A percentile compares a stretch with the other conserved stretches of the same genome.
phyloP scores from a whole-genome alignment of 1,284 basidiomycete genomes.

The Sporisorium scitamineum region DNA sequence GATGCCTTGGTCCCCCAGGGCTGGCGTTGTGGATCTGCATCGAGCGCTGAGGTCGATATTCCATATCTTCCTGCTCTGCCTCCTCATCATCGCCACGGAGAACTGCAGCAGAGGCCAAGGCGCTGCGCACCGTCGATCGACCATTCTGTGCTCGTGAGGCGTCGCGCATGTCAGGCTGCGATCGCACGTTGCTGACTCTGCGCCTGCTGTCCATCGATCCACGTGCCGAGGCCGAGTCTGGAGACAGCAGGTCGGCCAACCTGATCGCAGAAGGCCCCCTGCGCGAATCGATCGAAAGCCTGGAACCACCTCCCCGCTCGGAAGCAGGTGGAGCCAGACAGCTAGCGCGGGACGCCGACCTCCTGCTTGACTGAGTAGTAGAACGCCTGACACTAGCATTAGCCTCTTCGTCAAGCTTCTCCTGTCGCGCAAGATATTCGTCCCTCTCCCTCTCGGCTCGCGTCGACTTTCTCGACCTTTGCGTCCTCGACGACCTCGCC shows the following conservation, averaged over 20 bases:
- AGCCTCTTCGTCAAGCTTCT: slow-evolving; percentile 16
- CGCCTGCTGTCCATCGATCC: slow-evolving; percentile 35
- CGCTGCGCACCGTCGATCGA: slow-evolving; percentile 16
- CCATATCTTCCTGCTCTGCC: slow-evolving; percentile 13
- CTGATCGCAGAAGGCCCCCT: neutral
- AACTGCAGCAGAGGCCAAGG: slow-evolving; percentile 26
- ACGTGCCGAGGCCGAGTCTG: slow-evolving; percentile 19
- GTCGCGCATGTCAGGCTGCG: slow-evolving; percentile 25
- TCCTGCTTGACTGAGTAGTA: slow-evolving; percentile 4
- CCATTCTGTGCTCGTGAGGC: neutral
- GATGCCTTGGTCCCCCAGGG: slow-evolving; percentile 6
- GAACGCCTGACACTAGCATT: slow-evolving; percentile 2
- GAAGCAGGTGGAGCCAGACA: slow-evolving; percentile 24
- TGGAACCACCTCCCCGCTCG: slow-evolving; percentile 8
- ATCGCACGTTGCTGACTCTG: slow-evolving; percentile 14
- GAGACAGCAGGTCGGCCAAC: slow-evolving; percentile 14
- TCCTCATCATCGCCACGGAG: slow-evolving; percentile 1
- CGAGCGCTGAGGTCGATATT: slow-evolving; percentile 1
- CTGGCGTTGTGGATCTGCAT: slow-evolving; percentile 10
- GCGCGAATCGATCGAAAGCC: slow-evolving; percentile 23
- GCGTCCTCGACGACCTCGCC: slow-evolving; percentile 17
- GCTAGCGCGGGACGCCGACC: slow-evolving; percentile 15
- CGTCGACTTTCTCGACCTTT: slow-evolving; percentile 27
- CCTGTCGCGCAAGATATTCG: slow-evolving; percentile 42
- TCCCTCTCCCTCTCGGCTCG: slow-evolving; percentile 45